Base-by-base conservation (phyloP, 257 asterid species). In the Cinchona pubescens region DNA sequence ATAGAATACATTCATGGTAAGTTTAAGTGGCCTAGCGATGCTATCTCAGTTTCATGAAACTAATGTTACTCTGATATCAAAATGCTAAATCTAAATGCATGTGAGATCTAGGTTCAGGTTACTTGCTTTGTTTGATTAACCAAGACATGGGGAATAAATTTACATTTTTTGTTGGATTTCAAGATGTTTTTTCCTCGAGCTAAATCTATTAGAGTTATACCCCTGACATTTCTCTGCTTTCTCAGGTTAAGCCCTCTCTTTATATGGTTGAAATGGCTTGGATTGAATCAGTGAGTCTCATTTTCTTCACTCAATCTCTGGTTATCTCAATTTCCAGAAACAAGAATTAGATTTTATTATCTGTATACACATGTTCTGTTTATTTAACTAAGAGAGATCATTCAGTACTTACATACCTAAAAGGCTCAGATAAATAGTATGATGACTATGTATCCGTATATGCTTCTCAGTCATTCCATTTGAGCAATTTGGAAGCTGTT, bases 241-340 rank as follows among this genome's bases (percentile, higher is more conserved):
- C 74, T 69, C 94, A 95, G 99, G 96, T 92, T 78, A 91, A 90
- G 29, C 96, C 98, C 12, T 89, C 96, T 4, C 82, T 87, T 5
- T 95, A 83, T 81, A 85, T 89, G 94, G 98, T 87, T 51, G 97
- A 93, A 83, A 91, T 92, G 96, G 96, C 88, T 70, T 78, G 86
- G 89, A 82, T 90, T 46, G 90, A 84, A 77, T 81, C 90, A 29
- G 99, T 93, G 85, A 91, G 99, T 88, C 76, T 45, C 72, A 34
- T 9, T 68, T 48, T 40, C 48, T 78, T 71, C 55, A 55, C 37
- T 66, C 29, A 35, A 37, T 75, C 34, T 45, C 51, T 21, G 30
- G 23, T 29, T 42, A 12, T 15, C 40, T 5, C 29, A 37, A 18
- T 42, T 73, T 62, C 59, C 32, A 42, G 51, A 30, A 38, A 38